Evolutionary conservation across 352 stramenopile genomes (phyloP).

Genomic region (Plasmopara muralis): DNA sequence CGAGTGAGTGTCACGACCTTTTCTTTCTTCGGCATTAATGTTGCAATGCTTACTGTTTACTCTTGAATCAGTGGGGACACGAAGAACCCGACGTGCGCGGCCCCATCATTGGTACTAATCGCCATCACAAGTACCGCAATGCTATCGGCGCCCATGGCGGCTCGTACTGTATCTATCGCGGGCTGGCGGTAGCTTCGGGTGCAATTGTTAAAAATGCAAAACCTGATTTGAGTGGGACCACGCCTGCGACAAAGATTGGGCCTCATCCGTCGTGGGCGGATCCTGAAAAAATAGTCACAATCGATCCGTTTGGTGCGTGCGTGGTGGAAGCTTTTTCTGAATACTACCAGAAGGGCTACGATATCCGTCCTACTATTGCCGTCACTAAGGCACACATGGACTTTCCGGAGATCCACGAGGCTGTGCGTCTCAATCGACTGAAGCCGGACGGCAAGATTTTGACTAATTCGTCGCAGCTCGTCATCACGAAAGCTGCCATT

Average conservation of each 20-base stretch:
- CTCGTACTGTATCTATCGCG: slow-evolving; percentile 98
- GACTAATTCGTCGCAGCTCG: slow-evolving; percentile 84
- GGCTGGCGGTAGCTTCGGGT: slow-evolving; percentile 87
- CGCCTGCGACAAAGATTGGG: slow-evolving; percentile 95
- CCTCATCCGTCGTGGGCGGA: slow-evolving; percentile 94
- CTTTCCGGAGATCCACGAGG: slow-evolving; percentile 97
- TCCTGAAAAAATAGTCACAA: slow-evolving; percentile 90
- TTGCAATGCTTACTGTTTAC: background rate
- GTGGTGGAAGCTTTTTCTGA: slow-evolving; percentile 85
- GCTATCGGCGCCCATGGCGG: slow-evolving; percentile 97
- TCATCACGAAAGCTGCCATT: slow-evolving; percentile 96
- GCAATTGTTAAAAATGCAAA: slow-evolving; percentile 61
- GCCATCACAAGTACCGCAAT: slow-evolving; percentile 95
- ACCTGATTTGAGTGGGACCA: slow-evolving; percentile 88
- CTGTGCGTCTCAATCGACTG: slow-evolving; percentile 88
- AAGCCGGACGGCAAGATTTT: slow-evolving; percentile 96
- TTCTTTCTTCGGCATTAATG: too few species aligned
- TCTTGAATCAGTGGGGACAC: slow-evolving; percentile 83
- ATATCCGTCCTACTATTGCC: slow-evolving; percentile 98
- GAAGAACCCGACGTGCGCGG: slow-evolving; percentile 86
- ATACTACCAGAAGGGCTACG: slow-evolving; percentile 96
- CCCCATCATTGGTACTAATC: slow-evolving; percentile 94
- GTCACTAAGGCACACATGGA: slow-evolving; percentile 97
- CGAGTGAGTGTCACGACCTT: slow-evolving; percentile 25
- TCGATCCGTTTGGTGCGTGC: slow-evolving; percentile 75